Percentiles rank a stretch among this genome's conserved stretches.
These are phyloP conservation scores for Xylaria intraflava DNA, from an alignment of 495 filamentous ascomycete species.

Conservation along the genomic window DNA sequence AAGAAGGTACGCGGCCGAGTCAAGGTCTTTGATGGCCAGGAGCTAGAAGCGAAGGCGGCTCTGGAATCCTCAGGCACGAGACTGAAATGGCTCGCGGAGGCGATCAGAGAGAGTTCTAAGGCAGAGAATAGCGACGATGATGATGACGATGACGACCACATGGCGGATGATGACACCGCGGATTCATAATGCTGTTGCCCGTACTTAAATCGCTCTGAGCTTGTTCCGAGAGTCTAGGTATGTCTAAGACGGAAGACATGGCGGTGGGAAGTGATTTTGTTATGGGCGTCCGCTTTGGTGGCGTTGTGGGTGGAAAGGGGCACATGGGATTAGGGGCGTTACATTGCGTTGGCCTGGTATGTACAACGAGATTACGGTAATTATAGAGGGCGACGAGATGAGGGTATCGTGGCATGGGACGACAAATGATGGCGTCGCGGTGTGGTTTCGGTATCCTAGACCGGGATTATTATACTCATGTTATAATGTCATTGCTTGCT, in stretches of 20 bases:
- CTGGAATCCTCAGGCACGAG: slow-evolving; percentile 36
- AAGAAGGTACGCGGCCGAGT: slow-evolving; percentile 42
- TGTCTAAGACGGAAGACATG: background rate
- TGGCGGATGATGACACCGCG: slow-evolving; percentile 20
- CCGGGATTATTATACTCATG: too few relatives aligned
- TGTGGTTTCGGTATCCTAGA: background rate
- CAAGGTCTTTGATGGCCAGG: slow-evolving; percentile 23
- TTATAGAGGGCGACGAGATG: background rate
- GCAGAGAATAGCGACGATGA: slow-evolving; percentile 22
- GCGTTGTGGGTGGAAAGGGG: background rate
- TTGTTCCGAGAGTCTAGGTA: background rate
- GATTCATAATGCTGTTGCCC: slow-evolving; percentile 7
- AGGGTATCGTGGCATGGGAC: background rate
- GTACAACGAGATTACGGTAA: background rate
- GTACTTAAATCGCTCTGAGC: background rate
- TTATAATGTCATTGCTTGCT: background rate
- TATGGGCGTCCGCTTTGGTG: background rate
- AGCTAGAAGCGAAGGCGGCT: slow-evolving; percentile 25
- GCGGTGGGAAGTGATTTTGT: background rate
- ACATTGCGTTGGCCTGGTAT: background rate
- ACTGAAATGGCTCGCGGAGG: slow-evolving; percentile 28
- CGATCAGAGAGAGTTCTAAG: slow-evolving; percentile 18
- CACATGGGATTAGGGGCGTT: background rate
- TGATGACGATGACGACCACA: slow-evolving; percentile 16
- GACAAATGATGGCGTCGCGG: slow-evolving; percentile 9